phyloP scores from a whole-genome alignment of 106 monocot species.

The Cymbidium sinense region DNA sequence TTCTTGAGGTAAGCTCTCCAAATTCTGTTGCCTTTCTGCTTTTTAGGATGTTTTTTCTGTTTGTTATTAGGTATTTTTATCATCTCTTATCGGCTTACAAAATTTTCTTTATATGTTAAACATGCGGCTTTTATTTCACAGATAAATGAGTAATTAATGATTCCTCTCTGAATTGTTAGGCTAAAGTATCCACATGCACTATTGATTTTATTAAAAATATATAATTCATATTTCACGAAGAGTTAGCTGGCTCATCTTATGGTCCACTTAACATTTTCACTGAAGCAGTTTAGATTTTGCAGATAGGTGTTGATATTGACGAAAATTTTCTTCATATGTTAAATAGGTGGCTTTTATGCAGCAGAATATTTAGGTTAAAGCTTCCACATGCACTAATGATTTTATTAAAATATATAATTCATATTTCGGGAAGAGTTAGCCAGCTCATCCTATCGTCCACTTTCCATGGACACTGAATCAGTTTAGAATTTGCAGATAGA shows the following conservation, averaged over 20 bases:
- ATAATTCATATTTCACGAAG: too few species aligned
- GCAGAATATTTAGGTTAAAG: background rate
- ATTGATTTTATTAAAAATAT: too few species aligned
- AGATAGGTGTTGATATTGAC: too few species aligned
- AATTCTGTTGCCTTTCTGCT: background rate
- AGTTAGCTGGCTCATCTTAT: too few species aligned
- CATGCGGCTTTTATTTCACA: background rate
- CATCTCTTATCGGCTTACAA: background rate
- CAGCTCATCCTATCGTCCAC: background rate
- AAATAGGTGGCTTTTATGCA: background rate
- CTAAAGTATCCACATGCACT: too few species aligned
- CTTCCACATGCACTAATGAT: background rate
- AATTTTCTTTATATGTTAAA: background rate
- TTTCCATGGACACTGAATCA: background rate
- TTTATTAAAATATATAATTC: background rate
- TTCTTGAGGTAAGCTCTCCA: slow-evolving; percentile 59
- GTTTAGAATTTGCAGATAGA: slow-evolving; percentile 57
- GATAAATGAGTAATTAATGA: background rate
- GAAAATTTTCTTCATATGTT: too few species aligned
- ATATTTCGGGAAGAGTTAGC: background rate
- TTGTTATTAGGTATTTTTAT: background rate
- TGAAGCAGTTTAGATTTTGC: too few species aligned
- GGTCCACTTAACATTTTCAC: too few species aligned
- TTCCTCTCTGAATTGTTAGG: background rate
- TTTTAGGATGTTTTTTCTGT: background rate